Evolutionary conservation across 2,329 filamentous ascomycete species (phyloP).

Genomic region (Trichoderma lentiforme): DNA sequence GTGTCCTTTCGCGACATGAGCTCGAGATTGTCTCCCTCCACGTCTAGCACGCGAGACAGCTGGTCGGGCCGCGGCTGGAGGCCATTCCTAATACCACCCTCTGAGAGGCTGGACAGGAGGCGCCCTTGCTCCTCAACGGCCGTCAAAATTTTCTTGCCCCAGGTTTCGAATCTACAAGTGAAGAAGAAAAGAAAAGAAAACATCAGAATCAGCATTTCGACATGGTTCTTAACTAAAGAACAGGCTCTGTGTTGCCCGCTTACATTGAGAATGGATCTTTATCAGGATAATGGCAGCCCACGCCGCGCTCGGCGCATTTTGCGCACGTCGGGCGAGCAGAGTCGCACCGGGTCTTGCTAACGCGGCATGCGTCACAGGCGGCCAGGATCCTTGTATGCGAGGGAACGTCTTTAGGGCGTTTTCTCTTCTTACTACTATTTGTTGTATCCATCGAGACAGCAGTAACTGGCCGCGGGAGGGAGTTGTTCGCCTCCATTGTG

Average conservation of each 20-base stretch:
- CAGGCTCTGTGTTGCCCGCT: neutral
- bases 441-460: neutral
- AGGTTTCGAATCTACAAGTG: neutral
- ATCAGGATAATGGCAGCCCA: neutral
- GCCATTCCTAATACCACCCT: neutral
- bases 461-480: neutral
- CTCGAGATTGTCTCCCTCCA: neutral
- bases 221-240: neutral
- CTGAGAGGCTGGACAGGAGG: neutral
- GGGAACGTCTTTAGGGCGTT: neutral
- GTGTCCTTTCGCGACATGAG: slow-evolving; percentile 4
- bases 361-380: neutral
- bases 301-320: neutral
- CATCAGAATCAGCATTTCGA: neutral
- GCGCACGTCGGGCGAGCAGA: slow-evolving; percentile 2
- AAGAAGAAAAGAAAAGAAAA: neutral
- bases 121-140: neutral
- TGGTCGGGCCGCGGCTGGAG: neutral
- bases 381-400: slow-evolving; percentile 1
- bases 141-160: slow-evolving; percentile 4
- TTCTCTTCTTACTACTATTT: neutral
- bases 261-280: slow-evolving; percentile 10
- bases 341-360: slow-evolving; percentile 7
- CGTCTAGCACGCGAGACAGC: neutral
- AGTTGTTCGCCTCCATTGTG: neutral